Evolutionary conservation across 2,329 filamentous ascomycete species (phyloP), one percentile per base, ranked within the genome.

Genomic region (Calycina marina): DNA sequence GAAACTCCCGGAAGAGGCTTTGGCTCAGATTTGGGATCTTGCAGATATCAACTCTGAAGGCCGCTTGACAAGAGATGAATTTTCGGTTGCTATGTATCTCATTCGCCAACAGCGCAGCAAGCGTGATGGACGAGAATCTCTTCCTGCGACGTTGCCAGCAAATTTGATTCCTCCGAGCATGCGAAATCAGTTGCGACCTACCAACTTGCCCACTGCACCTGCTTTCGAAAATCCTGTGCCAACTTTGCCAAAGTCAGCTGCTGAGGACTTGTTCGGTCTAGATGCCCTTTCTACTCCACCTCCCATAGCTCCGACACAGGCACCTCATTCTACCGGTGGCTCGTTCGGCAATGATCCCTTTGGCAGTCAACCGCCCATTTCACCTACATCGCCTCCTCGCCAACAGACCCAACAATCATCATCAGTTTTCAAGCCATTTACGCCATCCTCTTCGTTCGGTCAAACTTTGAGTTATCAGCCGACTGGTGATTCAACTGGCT

Each of bases 21-120:
- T 98, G 32, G 90, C 90, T 17, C 82, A 92, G 47, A 93, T 98
- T 41, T 98, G 90, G 90, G 90, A 98, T 54, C 70, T 98, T 17
- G 79, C 90, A 10, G 90, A 98, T 56, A 84, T 94, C 56, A 84
- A 83, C 50, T 90, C 84, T 5, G 80, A 86, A 45, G 90, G 90
- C 8, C 77, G 79, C 36, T 62, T 98, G 35, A 85, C 69, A 28
- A 74, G 72, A 46, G 90, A 98, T 44, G 86, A 93, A 47, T 98
- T 98, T 52, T 85, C 90, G 0, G 85, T 98, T 28, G 88, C 90
- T 32, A 94, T 98, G 86, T 92, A 92, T 52, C 65, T 98, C 31
- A 94, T 98, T 47, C 73, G 86, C 39, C 82, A 93, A 53, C 86
- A 94, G 54, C 71, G 86, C 33, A 79, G 69, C 42, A 78, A 76